Evolutionary conservation across 805 yeast genomes (phyloP).

Genomic region (Saturnispora halmiae): DNA sequence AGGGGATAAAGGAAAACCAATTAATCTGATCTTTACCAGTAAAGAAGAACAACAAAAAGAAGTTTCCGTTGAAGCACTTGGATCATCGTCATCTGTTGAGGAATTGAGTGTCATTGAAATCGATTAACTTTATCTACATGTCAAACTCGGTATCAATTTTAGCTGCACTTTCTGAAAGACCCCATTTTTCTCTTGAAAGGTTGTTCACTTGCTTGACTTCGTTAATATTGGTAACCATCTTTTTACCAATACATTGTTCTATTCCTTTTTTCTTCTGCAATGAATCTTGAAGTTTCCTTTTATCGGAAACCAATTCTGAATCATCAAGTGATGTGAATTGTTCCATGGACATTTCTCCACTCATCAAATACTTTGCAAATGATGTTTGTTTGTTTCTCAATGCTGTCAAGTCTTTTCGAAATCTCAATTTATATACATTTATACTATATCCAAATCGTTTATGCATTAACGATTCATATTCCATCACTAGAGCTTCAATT

Average conservation of each 20-base stretch:
- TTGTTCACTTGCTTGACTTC: conserved; percentile 22
- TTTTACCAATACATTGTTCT: conserved; percentile 22
- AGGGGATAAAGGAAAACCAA: conserved; percentile 2
- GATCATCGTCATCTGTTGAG: conserved; percentile 3
- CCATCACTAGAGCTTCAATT: conserved; percentile 11
- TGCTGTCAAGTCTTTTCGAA: conserved; percentile 28
- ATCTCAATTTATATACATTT: conserved; percentile 20
- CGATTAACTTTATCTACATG: not conserved
- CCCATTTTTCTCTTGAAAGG: conserved; percentile 28
- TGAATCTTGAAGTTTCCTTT: conserved; percentile 24
- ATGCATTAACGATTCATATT: conserved; percentile 23
- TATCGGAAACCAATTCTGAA: conserved; percentile 21
- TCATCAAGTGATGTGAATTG: conserved; percentile 20
- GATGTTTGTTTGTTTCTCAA: conserved; percentile 22
- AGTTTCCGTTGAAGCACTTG: conserved; percentile 6
- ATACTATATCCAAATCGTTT: conserved; percentile 14
- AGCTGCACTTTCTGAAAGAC: conserved; percentile 28
- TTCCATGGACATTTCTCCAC: conserved; percentile 16
- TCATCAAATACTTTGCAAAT: conserved; percentile 19
- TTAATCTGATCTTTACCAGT: conserved; percentile 2
- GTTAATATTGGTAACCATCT: conserved; percentile 23
- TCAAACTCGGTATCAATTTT: conserved; percentile 26
- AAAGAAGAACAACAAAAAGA: not conserved
- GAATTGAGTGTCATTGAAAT: conserved; percentile 11
- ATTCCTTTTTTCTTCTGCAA: conserved; percentile 25